Conservation (phyloP, 2,329 filamentous ascomycete genomes). For the Epichloe baconii region DNA sequence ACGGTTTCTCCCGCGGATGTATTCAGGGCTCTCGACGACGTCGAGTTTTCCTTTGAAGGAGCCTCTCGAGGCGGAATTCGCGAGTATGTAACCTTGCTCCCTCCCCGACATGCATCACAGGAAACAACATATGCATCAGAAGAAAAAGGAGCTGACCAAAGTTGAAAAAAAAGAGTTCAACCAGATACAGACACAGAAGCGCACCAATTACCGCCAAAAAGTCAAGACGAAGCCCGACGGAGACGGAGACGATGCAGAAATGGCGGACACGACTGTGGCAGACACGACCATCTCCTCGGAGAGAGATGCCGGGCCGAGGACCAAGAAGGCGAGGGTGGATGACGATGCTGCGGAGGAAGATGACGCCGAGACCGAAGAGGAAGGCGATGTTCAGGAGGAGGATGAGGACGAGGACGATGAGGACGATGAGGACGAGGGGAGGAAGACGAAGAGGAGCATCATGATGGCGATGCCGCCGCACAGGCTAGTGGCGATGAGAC, state of each 20-base stretch:
- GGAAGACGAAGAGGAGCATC: slow-evolving; percentile 21
- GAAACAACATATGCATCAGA: too few species aligned
- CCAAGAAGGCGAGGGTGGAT: slow-evolving; percentile 32
- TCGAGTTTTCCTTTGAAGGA: slow-evolving; percentile 60
- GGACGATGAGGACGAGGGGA: slow-evolving; percentile 26
- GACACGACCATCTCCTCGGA: slow-evolving; percentile 18
- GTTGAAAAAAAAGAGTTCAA: slow-evolving; percentile 45
- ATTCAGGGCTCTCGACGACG: slow-evolving; percentile 62
- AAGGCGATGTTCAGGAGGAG: slow-evolving; percentile 32
- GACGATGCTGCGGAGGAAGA: slow-evolving; percentile 8
- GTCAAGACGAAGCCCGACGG: slow-evolving; percentile 45
- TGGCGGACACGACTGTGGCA: slow-evolving; percentile 24
- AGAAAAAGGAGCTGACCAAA: too few species aligned
- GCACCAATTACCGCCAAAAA: slow-evolving; percentile 58
- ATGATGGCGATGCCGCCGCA: slow-evolving; percentile 26
- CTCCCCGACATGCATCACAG: too few species aligned
- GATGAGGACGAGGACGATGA: slow-evolving; percentile 21
- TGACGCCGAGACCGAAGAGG: slow-evolving; percentile 13
- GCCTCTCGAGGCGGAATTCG: slow-evolving; percentile 61
- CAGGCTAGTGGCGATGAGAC: slow-evolving; percentile 32
- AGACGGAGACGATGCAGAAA: slow-evolving; percentile 22
- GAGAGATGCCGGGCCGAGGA: slow-evolving; percentile 21
- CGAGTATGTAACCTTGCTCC: slow-evolving; percentile 37
- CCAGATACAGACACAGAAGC: slow-evolving; percentile 59
- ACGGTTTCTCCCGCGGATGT: slow-evolving; percentile 67